Evolutionary conservation across 352 stramenopile species (phyloP).

Genomic region (Poterioochromonas sp.): DNA sequence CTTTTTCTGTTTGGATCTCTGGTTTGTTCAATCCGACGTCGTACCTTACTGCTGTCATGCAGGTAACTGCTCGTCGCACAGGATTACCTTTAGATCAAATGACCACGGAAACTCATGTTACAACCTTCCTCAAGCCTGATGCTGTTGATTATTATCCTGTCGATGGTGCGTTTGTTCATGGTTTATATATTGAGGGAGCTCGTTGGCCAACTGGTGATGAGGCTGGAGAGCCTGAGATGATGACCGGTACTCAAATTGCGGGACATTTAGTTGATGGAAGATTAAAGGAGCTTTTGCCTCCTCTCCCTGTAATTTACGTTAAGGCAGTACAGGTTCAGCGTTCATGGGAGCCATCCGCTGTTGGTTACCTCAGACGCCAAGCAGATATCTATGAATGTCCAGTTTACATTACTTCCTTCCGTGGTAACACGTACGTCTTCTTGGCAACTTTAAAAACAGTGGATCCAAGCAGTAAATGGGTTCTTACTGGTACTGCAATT

Average conservation of each 20-base stretch:
- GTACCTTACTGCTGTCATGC: conserved; percentile 87
- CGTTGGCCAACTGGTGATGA: conserved; percentile 76
- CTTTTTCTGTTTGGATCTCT: conserved; percentile 84
- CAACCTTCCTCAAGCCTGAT: conserved; percentile 73
- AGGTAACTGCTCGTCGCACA: conserved; percentile 81
- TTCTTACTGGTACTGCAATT: conserved; percentile 79
- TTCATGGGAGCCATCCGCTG: conserved; percentile 82
- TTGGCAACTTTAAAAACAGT: conserved; percentile 83
- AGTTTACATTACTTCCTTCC: conserved; percentile 91
- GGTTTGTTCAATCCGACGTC: conserved; percentile 88
- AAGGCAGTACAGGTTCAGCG: conserved; percentile 84
- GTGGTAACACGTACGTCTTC: conserved; percentile 89
- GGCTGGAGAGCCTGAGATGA: conserved; percentile 65
- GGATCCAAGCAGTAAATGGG: conserved; percentile 73
- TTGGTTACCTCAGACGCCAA: conserved; percentile 84
- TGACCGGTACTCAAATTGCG: conserved; percentile 67
- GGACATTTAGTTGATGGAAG: conserved; percentile 81
- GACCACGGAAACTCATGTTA: conserved; percentile 89
- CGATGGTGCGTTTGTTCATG: conserved; percentile 86
- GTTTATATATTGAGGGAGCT: conserved; percentile 88
- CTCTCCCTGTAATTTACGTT: conserved; percentile 85
- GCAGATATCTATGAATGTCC: conserved; percentile 85
- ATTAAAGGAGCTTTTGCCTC: conserved; percentile 85
- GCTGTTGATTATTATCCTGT: conserved; percentile 53
- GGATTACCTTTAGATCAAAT: conserved; percentile 84